Base-by-base conservation (phyloP, 148 eudicot species). In the Fagopyrum homotropicum region DNA sequence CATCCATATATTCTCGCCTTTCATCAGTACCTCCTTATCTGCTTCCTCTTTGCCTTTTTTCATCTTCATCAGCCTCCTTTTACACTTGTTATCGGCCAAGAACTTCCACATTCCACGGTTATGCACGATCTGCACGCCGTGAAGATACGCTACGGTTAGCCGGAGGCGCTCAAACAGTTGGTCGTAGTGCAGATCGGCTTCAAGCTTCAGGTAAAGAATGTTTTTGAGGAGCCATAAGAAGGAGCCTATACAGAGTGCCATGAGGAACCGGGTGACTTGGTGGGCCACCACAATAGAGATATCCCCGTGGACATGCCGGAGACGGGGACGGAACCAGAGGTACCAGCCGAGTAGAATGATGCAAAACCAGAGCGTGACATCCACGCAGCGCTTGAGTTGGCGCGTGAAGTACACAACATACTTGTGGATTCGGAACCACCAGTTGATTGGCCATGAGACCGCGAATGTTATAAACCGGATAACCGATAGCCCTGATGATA, bases 221-320 rank as follows among this genome's bases (percentile, higher is more conserved):
- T 6, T 15, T 19, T 69, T 69, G 26, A 46, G 44, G 30, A 15
- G 6, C 73, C 73, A 69, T 2, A 69, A 19, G 9, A 69, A 6
- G 4, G 46, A 15, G 10, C 73, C 73, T 9, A 46, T 61, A 19
- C 29, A 44, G 12, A 69, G 73, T 5, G 73, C 73, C 26, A 69
- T 69, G 73, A 69, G 73, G 26, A 44, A 19, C 40, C 73, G 73
- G 26, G 73, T 69, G 19, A 69, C 6, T 48, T 69, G 73, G 22
- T 69, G 49, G 29, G 22, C 8, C 0, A 6, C 73, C 19, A 69
- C n/a, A 26, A 44, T 19, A 9, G 50, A 44, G 19, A 69, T 17
- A 22, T 69, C 50, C 1, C 26, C 73, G 30, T 69, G 30, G 4
- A 19, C 47, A 40, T 45, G 50, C 50, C 44, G 43, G 49, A 69